Conservation (phyloP, 306 rosid species). For the Pterocarpus santalinus region DNA sequence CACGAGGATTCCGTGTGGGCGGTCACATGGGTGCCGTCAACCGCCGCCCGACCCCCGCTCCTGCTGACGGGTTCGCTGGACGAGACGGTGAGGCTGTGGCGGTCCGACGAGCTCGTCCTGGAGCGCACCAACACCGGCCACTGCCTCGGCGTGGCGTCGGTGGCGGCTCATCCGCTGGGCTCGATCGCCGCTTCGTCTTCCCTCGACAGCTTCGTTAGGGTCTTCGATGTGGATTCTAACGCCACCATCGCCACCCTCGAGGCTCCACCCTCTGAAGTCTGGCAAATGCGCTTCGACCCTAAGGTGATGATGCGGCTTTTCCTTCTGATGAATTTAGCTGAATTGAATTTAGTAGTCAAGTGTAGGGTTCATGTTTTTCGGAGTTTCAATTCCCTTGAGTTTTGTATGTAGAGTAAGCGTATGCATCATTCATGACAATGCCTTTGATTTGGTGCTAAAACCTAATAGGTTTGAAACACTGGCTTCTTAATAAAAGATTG, state of each 20-base stretch:
- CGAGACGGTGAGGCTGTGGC: conserved; percentile 93
- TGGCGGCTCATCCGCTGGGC: conserved; percentile 93
- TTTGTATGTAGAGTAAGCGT: background rate
- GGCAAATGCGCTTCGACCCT: conserved; percentile 96
- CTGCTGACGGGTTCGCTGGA: conserved; percentile 94
- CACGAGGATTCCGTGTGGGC: conserved; percentile 98
- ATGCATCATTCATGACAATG: background rate
- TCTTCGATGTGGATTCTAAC: conserved; percentile 91
- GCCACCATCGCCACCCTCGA: conserved; percentile 88
- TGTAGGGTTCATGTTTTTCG: too few species aligned
- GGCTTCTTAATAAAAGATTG: background rate
- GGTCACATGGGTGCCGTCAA: conserved; percentile 88
- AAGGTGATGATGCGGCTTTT: conserved; percentile 53
- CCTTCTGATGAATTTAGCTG: background rate
- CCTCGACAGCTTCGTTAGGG: conserved; percentile 91
- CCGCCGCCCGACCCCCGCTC: conserved; percentile 74
- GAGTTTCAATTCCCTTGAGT: too few species aligned
- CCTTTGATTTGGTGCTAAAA: background rate
- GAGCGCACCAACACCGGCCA: conserved; percentile 88
- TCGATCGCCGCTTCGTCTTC: conserved; percentile 91
- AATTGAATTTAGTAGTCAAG: too few species aligned
- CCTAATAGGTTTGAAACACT: background rate
- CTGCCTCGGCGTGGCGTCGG: conserved; percentile 96
- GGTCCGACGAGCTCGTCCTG: conserved; percentile 78
- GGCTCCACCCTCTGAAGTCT: conserved; percentile 98